Evolutionary conservation across 768 basidiomycete genomes (phyloP).

Genomic region (Tubosaeta sp.): DNA sequence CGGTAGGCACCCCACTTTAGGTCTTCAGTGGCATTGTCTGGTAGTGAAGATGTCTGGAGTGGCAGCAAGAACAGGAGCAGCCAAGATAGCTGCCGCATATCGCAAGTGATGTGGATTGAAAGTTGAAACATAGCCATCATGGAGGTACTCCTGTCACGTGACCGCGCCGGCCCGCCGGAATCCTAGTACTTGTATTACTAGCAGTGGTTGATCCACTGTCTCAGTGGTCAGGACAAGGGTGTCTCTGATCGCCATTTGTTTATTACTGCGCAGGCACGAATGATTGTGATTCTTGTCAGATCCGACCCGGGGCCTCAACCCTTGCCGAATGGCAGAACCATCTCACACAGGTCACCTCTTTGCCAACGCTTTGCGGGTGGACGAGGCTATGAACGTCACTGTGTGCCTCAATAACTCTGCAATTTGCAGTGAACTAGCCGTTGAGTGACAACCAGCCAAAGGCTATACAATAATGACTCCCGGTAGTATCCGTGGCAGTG

Average conservation of each 20-base stretch:
- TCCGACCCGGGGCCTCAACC: not conserved
- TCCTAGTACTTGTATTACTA: no score
- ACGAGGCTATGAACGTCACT: not conserved
- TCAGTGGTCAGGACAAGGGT: not conserved
- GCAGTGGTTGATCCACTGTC: no score
- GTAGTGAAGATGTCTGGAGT: constrained; percentile 11
- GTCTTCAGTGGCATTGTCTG: constrained; percentile 35
- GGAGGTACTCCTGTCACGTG: not conserved
- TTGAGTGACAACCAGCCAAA: not conserved
- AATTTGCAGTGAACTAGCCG: not conserved
- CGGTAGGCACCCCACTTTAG: constrained; percentile 77
- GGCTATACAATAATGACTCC: not conserved
- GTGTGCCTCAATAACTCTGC: no score
- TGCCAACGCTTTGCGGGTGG: no score
- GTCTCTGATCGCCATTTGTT: not conserved
- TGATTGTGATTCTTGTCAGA: not conserved
- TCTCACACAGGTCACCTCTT: not conserved
- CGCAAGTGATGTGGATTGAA: not conserved
- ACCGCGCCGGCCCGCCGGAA: not conserved
- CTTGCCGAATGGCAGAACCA: not conserved
- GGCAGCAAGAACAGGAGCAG: constrained; percentile 25
- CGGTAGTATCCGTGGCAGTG: not conserved
- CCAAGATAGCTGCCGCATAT: constrained; percentile 24
- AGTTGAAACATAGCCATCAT: not conserved
- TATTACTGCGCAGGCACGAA: not conserved